phyloP scores from a whole-genome alignment of 2,329 filamentous ascomycete genomes.

The Fonsecaea erecta region DNA sequence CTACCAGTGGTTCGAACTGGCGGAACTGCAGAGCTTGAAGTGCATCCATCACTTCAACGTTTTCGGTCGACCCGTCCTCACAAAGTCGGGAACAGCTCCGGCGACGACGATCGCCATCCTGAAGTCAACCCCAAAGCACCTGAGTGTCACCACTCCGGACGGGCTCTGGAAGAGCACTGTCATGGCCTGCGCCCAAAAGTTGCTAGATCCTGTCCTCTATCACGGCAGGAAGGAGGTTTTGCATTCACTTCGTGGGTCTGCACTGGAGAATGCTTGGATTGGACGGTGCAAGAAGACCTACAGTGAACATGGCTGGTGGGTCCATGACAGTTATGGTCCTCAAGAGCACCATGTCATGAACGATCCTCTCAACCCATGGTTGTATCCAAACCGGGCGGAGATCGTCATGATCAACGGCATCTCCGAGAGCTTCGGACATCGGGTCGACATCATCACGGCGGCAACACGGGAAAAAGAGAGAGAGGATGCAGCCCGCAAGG shows the following conservation, averaged over 20 bases:
- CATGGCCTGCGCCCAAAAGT: conserved; percentile 16
- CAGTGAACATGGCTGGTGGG: conserved; percentile 18
- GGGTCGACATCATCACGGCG: conserved; percentile 16
- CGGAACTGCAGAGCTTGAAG: conserved; percentile 2
- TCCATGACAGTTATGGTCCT: conserved; percentile 8
- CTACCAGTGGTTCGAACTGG: conserved; percentile 3
- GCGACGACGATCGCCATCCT: conserved; percentile 29
- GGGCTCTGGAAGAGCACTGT: conserved; percentile 17
- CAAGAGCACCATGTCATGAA: conserved; percentile 15
- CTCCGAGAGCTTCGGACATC: conserved; percentile 16
- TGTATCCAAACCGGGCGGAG: not conserved
- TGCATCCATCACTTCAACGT: conserved; percentile 32
- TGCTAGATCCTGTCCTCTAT: conserved; percentile 29
- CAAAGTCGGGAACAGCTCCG: conserved; percentile 25
- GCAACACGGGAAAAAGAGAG: conserved; percentile 18
- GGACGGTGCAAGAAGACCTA: conserved; percentile 24
- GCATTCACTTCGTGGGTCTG: conserved; percentile 12
- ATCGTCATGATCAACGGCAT: conserved; percentile 25
- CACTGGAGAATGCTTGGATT: conserved; percentile 26
- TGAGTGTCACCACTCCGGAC: conserved; percentile 13
- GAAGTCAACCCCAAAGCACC: conserved; percentile 18
- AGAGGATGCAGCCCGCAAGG: conserved; percentile 19
- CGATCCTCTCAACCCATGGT: conserved; percentile 12
- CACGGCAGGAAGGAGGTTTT: conserved; percentile 19
- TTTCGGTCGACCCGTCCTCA: conserved; percentile 19